phyloP scores from a whole-genome alignment of 164 flowering plant genomes.

The Berberis thunbergii region DNA sequence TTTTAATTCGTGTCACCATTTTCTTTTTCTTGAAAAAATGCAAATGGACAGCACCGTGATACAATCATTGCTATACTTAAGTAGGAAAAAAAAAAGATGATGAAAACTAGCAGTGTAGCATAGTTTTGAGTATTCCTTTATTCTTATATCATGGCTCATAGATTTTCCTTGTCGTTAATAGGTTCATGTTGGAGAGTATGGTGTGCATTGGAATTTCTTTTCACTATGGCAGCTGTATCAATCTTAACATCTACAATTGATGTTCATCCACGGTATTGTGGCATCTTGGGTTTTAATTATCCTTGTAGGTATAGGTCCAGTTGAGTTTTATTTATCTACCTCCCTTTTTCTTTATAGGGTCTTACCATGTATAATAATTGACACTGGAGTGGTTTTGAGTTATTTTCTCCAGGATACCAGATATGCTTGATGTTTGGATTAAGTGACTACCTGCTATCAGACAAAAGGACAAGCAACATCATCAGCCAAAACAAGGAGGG shows the following conservation, averaged over 20 bases:
- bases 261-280: constrained; percentile 57
- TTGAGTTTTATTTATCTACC: not conserved
- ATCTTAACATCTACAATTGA: constrained; percentile 50
- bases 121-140: not conserved
- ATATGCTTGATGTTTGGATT: constrained; percentile 50
- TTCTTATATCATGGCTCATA: not conserved
- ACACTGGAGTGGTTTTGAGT: not conserved
- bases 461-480: constrained; percentile 45
- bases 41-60: too few relatives aligned
- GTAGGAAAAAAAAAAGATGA: too few relatives aligned
- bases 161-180: constrained; percentile 16
- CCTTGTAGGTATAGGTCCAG: constrained; percentile 40
- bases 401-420: constrained; percentile 51
- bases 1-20: too few relatives aligned
- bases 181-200: constrained; percentile 96
- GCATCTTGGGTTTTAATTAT: constrained; percentile 54
- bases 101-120: too few relatives aligned
- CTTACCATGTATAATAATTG: not conserved
- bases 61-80: too few relatives aligned
- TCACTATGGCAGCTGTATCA: constrained; percentile 84
- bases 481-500: constrained; percentile 93
- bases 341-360: not conserved
- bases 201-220: constrained; percentile 98
- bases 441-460: constrained; percentile 60
- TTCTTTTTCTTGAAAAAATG: too few relatives aligned